Base-by-base conservation (phyloP, 2,329 filamentous ascomycete genomes). In the Myriosclerotinia curreyana region DNA sequence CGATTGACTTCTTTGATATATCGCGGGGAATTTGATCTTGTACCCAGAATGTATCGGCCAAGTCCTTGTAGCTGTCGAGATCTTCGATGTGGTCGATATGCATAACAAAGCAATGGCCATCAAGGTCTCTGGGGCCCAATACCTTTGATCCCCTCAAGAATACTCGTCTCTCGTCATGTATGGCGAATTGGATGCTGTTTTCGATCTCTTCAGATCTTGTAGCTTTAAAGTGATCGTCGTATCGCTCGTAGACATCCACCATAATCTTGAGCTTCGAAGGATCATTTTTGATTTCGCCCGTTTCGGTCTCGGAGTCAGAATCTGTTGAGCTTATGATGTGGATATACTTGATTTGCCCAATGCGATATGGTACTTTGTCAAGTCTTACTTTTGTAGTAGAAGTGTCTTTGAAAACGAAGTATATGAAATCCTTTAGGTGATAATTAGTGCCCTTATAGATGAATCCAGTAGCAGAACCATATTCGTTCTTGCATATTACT, bases 31-130 rank as follows among this genome's bases (percentile, higher is more conserved):
- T 59, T 25, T 64, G 46, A 7, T 66, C 52, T 15, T 62, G 8
- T 0, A 69, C 62, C 66, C 68, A 71, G 20, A 71, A 71, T 11
- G 48, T 65, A 22, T 71, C 65, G 5, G 64, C 15, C 5, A 65
- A 17, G 25, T 68, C 66, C 44, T 69, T 71, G 38, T 64, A 70
- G 12, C 20, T 25, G 5, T 68, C 36, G 1, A 71, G 34, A 52
- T 71, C 60, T 1, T 62, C 54, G 17, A 70, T 66, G 11, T 68
- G 44, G 5, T 62, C 36, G 5, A 48, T 28, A 34, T 68, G 69
- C 38, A 34, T 51, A 3, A 70, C 66, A 14, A 53, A 52, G 38
- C 69, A 70, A 42, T 66, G 68, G 0, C 69, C 69, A 42, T 70
- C 66, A 2, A 71, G 25, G 2, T 34, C 17, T 9, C 9, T 25